Evolutionary conservation across 1,139 yeast species (phyloP), one percentile per base, ranked within the genome.

Genomic region (Taphrina deformans): DNA sequence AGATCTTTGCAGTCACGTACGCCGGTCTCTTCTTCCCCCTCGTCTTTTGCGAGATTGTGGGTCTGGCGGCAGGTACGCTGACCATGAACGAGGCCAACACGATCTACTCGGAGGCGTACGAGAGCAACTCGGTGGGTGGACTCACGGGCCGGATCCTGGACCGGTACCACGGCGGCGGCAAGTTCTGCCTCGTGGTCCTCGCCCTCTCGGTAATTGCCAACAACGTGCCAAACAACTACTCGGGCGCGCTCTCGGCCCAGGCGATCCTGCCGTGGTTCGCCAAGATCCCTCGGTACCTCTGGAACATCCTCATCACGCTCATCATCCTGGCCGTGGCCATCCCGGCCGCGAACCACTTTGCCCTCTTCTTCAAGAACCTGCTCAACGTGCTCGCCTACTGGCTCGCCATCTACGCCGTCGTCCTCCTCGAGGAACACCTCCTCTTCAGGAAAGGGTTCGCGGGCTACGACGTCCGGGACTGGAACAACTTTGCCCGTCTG

Each of bases 331-430:
- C 92, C 67, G 86, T 91, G 73, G 85, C 95, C 73, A 90, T 90
- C 71, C 96, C 96, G 41, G 97, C 89, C 56, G 88, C 86, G 79
- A 86, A 87, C 78, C 75, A 82, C 70, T 91, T 91, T 75, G 85
- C 81, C 67, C 72, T 76, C 9, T 91, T 88, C 72, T 88, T 91
- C 87, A 82, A 83, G 68, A 85, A 88, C 78, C 90, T 91, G 78
- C 89, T 91, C 96, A 86, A 89, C 79, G 79, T 90, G 75, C 89
- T 91, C 75, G 93, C 89, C 69, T 91, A 91, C 82, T 91, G 93
- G 84, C 81, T 91, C 75, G 90, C 96, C 67, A 88, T 90, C 73
- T 91, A 91, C 79, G 85, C 84, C 73, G 84, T 89, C 59, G 83
- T 90, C 75, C 77, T 83, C 55, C 75, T 87, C 26, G 82, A 89